These are phyloP conservation scores for Trichoderma atrobrunneum DNA, from an alignment of 2,329 filamentous ascomycete genomes.

Conservation along the genomic window DNA sequence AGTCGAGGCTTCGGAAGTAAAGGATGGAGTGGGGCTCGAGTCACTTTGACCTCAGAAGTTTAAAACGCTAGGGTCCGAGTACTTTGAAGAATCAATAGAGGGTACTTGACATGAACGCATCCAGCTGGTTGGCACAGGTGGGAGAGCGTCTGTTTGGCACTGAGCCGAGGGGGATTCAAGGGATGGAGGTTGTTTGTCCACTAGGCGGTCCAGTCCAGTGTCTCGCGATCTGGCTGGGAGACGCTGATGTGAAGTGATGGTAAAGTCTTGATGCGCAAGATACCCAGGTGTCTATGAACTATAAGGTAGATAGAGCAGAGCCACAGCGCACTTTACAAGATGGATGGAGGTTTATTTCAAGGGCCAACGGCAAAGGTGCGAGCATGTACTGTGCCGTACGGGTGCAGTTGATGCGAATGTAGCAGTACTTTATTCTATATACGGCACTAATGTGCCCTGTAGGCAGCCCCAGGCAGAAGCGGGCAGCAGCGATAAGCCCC, in stretches of 20 bases:
- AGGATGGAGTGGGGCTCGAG: slow-evolving; percentile 19
- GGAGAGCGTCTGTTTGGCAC: not conserved
- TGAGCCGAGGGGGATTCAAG: not conserved
- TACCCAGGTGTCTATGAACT: not conserved
- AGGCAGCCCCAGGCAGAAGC: slow-evolving; percentile 19
- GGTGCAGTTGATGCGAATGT: not conserved
- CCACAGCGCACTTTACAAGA: not conserved
- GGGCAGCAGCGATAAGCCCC: slow-evolving; percentile 21
- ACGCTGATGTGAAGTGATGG: not conserved
- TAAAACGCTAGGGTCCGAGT: not conserved
- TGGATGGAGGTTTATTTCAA: not conserved
- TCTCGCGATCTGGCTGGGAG: not conserved
- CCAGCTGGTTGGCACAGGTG: not conserved
- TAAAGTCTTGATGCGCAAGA: not conserved
- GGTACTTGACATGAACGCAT: not conserved
- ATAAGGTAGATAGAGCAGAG: not conserved
- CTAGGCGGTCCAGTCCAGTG: not conserved
- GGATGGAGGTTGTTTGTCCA: not conserved
- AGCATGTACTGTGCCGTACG: not conserved
- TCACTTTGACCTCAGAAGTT: slow-evolving; percentile 9
- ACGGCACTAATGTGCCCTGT: not conserved
- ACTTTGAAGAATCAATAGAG: not conserved
- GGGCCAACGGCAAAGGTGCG: not conserved
- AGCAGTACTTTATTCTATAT: not conserved
- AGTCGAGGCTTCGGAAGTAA: slow-evolving; percentile 18